phyloP scores from a whole-genome alignment of 1,284 basidiomycete species.

The Salmacisia buchloeana region DNA sequence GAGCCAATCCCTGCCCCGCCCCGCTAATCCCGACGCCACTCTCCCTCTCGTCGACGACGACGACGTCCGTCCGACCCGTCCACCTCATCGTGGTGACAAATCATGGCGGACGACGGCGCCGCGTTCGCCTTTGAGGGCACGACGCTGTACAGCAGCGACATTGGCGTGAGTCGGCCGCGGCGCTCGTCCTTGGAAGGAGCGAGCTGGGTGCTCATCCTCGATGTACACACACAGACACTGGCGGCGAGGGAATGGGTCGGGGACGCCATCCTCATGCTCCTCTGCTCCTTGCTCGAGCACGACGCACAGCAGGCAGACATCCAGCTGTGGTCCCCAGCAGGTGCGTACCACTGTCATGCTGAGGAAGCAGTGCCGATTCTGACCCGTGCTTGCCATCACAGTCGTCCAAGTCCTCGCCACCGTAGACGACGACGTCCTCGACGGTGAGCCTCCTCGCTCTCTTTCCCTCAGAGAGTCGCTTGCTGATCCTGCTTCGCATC shows the following conservation, averaged over 20 bases:
- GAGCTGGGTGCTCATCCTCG: no score
- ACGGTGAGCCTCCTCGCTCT: background rate
- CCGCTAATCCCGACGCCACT: no score
- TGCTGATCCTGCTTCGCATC: background rate
- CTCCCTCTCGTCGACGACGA: no score
- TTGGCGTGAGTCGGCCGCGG: no score
- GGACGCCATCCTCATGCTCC: constrained; percentile 3
- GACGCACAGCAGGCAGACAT: background rate
- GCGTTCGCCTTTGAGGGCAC: constrained; percentile 1
- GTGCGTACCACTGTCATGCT: background rate
- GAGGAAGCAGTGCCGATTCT: no score
- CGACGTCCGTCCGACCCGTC: no score
- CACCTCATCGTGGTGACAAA: no score
- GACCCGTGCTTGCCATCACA: background rate
- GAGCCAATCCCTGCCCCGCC: no score
- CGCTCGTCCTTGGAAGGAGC: no score
- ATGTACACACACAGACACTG: background rate
- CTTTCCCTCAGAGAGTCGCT: background rate
- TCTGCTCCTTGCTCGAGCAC: constrained; percentile 2
- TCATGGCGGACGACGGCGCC: background rate
- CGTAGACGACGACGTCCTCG: background rate
- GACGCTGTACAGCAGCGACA: background rate
- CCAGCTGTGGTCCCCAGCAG: constrained; percentile 5
- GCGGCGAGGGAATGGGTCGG: background rate
- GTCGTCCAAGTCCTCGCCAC: background rate